Percentiles rank a stretch among this genome's conserved stretches.
Conservation (phyloP, 2,329 filamentous ascomycete genomes). For the Colletotrichum magnum region DNA sequence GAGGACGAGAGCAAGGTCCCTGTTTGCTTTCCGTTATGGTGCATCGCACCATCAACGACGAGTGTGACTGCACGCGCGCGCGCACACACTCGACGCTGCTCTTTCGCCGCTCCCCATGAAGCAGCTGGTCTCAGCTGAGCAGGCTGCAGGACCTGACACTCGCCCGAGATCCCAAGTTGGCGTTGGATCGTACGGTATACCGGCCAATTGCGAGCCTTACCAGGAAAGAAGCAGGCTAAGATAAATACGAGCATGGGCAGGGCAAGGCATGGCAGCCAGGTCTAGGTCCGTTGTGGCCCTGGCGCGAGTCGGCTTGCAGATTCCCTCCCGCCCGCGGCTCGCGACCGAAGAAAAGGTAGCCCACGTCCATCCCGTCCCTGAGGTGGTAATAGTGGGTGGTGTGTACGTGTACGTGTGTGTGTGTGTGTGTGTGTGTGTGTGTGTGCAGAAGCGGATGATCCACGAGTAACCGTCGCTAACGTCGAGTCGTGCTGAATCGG, state of each 20-base stretch:
- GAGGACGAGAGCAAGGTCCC: background rate
- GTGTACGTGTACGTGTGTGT: background rate
- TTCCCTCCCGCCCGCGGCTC: conserved; percentile 31
- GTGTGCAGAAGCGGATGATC: conserved; percentile 24
- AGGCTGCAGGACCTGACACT: conserved; percentile 8
- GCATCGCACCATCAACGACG: conserved; percentile 17
- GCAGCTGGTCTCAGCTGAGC: conserved; percentile 12
- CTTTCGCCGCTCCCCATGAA: background rate
- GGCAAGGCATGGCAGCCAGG: conserved; percentile 3
- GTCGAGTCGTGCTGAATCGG: conserved; percentile 30
- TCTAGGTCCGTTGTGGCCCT: conserved; percentile 12
- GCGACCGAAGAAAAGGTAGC: conserved; percentile 3
- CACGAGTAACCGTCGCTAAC: conserved; percentile 14
- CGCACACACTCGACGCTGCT: background rate
- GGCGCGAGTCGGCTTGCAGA: conserved; percentile 30
- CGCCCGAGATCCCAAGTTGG: conserved; percentile 8
- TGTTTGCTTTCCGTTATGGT: background rate
- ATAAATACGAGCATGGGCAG: conserved; percentile 19
- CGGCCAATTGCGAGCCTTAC: conserved; percentile 25
- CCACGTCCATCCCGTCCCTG: conserved; percentile 2
- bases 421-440: background rate
- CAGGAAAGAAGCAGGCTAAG: conserved; percentile 21
- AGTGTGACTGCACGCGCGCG: conserved; percentile 3
- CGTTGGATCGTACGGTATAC: background rate
- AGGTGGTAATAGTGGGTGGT: background rate